A percentile compares a stretch with the other conserved stretches of the same genome.
These are phyloP conservation scores for Heliamphora exappendiculata DNA, from an alignment of 148 eudicot species.

Conservation along the genomic window DNA sequence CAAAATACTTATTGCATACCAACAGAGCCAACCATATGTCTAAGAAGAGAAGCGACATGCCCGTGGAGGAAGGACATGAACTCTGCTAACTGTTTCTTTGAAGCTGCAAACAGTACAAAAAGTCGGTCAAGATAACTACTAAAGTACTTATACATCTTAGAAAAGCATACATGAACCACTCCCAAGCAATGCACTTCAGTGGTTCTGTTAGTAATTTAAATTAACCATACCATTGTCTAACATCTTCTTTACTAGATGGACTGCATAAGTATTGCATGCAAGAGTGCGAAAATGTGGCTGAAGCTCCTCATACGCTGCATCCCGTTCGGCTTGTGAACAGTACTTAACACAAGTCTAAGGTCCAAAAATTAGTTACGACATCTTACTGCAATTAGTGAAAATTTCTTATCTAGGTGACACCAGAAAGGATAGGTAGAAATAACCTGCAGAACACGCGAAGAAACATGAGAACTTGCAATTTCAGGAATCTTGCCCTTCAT, in stretches of 20 bases:
- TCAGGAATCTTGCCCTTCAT: conserved; percentile 92
- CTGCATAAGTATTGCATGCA: conserved; percentile 77
- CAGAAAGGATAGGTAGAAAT: conserved; percentile 6
- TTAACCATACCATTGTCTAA: conserved; percentile 66
- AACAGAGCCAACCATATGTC: conserved; percentile 83
- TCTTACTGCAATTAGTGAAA: neutral
- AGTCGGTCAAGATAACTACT: neutral
- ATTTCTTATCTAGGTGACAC: neutral
- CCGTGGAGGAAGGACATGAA: conserved; percentile 82
- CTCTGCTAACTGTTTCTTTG: conserved; percentile 70
- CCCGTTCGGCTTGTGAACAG: conserved; percentile 80
- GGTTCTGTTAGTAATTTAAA: neutral
- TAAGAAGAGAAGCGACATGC: conserved; percentile 83
- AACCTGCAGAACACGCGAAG: conserved; percentile 98
- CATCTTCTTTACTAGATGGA: conserved; percentile 83
- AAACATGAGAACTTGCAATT: conserved; percentile 83
- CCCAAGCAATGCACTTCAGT: neutral
- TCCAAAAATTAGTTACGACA: conserved; percentile 12
- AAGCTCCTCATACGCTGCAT: conserved; percentile 64
- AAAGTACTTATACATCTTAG: neutral
- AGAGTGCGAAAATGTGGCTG: conserved; percentile 77
- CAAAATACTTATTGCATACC: conserved; percentile 41
- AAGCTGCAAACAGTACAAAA: conserved; percentile 44
- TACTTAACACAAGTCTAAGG: conserved; percentile 78
- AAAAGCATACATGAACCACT: neutral